Evolutionary conservation across 1,284 basidiomycete species (phyloP).

Genomic region (Pseudomicrostroma phylloplanum): DNA sequence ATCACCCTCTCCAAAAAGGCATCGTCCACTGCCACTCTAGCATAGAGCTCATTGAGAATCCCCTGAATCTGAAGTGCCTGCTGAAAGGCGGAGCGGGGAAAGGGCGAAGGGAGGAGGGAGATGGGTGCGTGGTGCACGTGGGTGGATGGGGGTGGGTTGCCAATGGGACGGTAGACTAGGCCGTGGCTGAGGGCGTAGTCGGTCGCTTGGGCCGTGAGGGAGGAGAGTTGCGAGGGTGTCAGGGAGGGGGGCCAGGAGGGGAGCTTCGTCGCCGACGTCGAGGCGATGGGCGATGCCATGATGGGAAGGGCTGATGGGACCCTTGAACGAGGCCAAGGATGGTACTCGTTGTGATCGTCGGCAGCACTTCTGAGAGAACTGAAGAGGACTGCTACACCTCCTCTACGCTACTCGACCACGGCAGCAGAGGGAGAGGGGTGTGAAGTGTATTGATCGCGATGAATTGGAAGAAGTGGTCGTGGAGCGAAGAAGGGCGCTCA

Average conservation of each 20-base stretch:
- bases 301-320: too few species aligned
- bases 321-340: too few species aligned
- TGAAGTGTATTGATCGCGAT: too few species aligned
- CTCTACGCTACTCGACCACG: too few species aligned
- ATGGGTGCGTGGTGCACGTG: slow-evolving; percentile 77
- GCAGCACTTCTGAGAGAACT: too few species aligned
- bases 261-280: background rate
- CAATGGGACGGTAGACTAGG: slow-evolving; percentile 68
- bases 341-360: too few species aligned
- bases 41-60: slow-evolving; percentile 78
- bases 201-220: slow-evolving; percentile 64
- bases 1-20: slow-evolving; percentile 75
- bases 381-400: too few species aligned
- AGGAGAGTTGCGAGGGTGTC: slow-evolving; percentile 59
- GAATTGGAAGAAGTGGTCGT: too few species aligned
- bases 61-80: slow-evolving; percentile 66
- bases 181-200: slow-evolving; percentile 80
- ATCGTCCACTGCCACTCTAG: slow-evolving; percentile 71
- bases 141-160: slow-evolving; percentile 52
- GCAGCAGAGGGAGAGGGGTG: too few species aligned
- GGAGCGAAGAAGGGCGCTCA: too few species aligned
- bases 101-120: slow-evolving; percentile 77
- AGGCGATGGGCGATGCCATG: too few species aligned
- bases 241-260: slow-evolving; percentile 67
- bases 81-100: slow-evolving; percentile 69